Base-by-base conservation (phyloP, 768 basidiomycete species). In the Macrolepiota dolichaula region DNA sequence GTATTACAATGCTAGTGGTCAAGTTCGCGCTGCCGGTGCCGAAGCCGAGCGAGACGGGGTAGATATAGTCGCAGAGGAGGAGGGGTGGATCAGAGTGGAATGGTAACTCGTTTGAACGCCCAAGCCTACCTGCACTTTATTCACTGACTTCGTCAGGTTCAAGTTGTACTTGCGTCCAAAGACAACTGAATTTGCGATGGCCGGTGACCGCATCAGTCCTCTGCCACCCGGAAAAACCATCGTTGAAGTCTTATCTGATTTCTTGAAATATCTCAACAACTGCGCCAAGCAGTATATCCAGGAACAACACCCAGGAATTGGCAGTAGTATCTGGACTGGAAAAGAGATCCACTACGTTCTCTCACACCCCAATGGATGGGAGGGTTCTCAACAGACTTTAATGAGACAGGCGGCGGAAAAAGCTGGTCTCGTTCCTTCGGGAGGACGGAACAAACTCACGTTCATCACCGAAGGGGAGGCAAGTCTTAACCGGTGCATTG, bases 401-500 rank as follows among this genome's bases (percentile, higher is more conserved):
- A 83, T 88, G 73, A 77, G 85, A 3, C 63, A 72, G 25, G 85
- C 86, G 0, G 84, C 84, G 0, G 71, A 79, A 3, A 55, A 70
- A 15, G 85, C 82, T 0, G 81, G 83, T 3, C 73, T 88, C n/a
- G 70, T 88, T 5, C 70, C 66, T 0, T 51, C 63, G 1, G 72
- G 72, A 10, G 79, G 75, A 0, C 77, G 73, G 27, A 65, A 72
- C 2, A 77, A 82, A 0, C 62, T 87, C 0, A 77, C 77, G 2
- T 79, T 87, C 51, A 77, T 87, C 24, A 85, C 85, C 0, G 85
- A 87, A 63, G 86, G 85, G 0, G 86, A 88, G 63, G 85, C 86
- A 0, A 83, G 81, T 65, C 65, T 86, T 5, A 80, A 86, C 63
- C 85, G 76, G 66, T 83, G 82, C 55, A 72, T 85, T 22, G 70